Percentiles rank a stretch among this genome's conserved stretches.
phyloP scores from a whole-genome alignment of 805 yeast genomes.

The Sugiyamaella qingdaonensis region DNA sequence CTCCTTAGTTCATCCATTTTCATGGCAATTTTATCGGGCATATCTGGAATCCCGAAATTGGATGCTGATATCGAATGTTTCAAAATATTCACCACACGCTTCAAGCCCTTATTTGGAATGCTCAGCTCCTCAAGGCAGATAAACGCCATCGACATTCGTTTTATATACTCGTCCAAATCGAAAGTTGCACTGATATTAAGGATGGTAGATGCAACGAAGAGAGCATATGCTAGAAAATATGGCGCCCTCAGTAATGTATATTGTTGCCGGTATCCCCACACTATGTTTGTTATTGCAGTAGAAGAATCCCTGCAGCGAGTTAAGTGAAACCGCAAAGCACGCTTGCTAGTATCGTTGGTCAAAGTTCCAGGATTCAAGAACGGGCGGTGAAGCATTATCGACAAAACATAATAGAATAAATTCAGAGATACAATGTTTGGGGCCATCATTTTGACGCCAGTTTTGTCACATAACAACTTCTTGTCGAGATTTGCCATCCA shows the following conservation, averaged over 20 bases:
- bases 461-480: conserved; percentile 1
- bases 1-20: neutral
- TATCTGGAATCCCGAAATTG: neutral
- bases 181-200: neutral
- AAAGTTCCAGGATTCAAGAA: neutral
- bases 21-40: neutral
- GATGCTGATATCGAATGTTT: neutral
- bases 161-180: neutral
- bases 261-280: conserved; percentile 7
- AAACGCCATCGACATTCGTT: conserved; percentile 2
- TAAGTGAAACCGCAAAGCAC: neutral
- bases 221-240: conserved; percentile 10
- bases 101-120: conserved; percentile 5
- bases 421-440: conserved; percentile 8
- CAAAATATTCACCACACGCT: conserved; percentile 1
- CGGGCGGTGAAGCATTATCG: conserved; percentile 7
- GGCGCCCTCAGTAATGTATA: conserved; percentile 6
- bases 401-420: conserved; percentile 2
- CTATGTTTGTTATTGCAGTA: conserved; percentile 2
- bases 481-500: conserved; percentile 3
- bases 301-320: conserved; percentile 3
- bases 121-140: conserved; percentile 8
- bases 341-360: neutral
- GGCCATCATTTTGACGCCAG: neutral
- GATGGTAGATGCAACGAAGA: conserved; percentile 6